Percentiles rank a stretch among this genome's conserved stretches.
These are phyloP conservation scores for Wickerhamiella azymoides DNA, from an alignment of 805 yeast genomes.

Conservation along the genomic window DNA sequence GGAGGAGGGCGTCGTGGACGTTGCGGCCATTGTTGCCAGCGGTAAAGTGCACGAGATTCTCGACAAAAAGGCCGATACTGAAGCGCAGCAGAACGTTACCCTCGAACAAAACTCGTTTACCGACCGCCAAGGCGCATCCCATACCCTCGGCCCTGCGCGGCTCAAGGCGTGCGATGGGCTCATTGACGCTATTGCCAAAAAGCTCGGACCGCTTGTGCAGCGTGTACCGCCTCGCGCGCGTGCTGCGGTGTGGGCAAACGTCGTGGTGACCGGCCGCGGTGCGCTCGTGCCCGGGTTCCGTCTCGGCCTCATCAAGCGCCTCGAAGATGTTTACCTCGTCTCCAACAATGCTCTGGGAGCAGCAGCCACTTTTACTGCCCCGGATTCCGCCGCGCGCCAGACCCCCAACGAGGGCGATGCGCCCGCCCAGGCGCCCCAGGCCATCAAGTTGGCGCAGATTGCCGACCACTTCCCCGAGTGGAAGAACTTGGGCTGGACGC, in stretches of 20 bases:
- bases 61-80: slow-evolving; percentile 33
- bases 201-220: slow-evolving; percentile 39
- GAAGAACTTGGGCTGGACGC: slow-evolving; percentile 69
- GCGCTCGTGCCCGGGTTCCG: slow-evolving; percentile 60
- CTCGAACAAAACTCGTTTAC: slow-evolving; percentile 57
- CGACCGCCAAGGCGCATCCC: slow-evolving; percentile 41
- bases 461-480: slow-evolving; percentile 94
- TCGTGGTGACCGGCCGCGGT: slow-evolving; percentile 70
- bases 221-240: slow-evolving; percentile 54
- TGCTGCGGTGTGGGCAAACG: slow-evolving; percentile 74
- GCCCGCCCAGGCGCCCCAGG: slow-evolving; percentile 62
- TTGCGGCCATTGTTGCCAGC: slow-evolving; percentile 76
- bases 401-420: slow-evolving; percentile 16
- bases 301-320: slow-evolving; percentile 47
- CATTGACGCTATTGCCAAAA: slow-evolving; percentile 39
- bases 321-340: slow-evolving; percentile 44
- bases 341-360: slow-evolving; percentile 7
- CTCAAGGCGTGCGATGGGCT: slow-evolving; percentile 64
- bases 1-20: slow-evolving; percentile 70
- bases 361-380: background rate
- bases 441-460: slow-evolving; percentile 49
- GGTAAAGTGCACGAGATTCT: slow-evolving; percentile 59
- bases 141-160: slow-evolving; percentile 79
- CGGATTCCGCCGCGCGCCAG: slow-evolving; percentile 7
- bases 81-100: slow-evolving; percentile 42